These are phyloP conservation scores for Podosphaera leucotricha DNA, from an alignment of 2,329 filamentous ascomycete species.

Conservation along the genomic window DNA sequence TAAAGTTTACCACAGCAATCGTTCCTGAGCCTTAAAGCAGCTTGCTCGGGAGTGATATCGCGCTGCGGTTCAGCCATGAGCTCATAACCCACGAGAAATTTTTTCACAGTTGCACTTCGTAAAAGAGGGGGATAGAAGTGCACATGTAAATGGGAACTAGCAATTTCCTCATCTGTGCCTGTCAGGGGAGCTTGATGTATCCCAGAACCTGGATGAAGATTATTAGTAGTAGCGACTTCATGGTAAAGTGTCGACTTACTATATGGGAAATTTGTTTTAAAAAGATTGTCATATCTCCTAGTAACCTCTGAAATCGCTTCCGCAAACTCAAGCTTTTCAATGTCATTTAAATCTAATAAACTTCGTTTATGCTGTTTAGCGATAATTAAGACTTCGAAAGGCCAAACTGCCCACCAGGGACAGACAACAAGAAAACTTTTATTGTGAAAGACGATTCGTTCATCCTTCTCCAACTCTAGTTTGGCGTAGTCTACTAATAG, in stretches of 20 bases:
- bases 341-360: constrained; percentile 53
- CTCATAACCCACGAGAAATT: constrained; percentile 93
- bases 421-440: constrained; percentile 64
- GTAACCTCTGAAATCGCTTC: constrained; percentile 75
- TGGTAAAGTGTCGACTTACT: constrained; percentile 22
- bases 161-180: constrained; percentile 59
- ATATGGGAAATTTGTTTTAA: constrained; percentile 91
- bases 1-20: constrained; percentile 66
- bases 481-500: constrained; percentile 70
- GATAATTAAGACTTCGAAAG: constrained; percentile 82
- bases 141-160: constrained; percentile 79
- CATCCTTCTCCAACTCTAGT: constrained; percentile 57
- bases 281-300: constrained; percentile 83
- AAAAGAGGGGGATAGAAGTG: constrained; percentile 94
- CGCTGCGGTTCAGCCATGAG: constrained; percentile 93
- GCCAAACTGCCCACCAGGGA: constrained; percentile 97
- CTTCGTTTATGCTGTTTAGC: constrained; percentile 65
- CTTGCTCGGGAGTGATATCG: constrained; percentile 94
- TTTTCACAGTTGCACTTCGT: constrained; percentile 77
- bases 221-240: not conserved
- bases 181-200: constrained; percentile 85
- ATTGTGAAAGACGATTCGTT: constrained; percentile 79
- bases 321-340: constrained; percentile 52
- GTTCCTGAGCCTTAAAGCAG: constrained; percentile 46
- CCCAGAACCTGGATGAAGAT: constrained; percentile 44